Evolutionary conservation across 148 eudicot species (phyloP).

Genomic region (Bassia scoparia): DNA sequence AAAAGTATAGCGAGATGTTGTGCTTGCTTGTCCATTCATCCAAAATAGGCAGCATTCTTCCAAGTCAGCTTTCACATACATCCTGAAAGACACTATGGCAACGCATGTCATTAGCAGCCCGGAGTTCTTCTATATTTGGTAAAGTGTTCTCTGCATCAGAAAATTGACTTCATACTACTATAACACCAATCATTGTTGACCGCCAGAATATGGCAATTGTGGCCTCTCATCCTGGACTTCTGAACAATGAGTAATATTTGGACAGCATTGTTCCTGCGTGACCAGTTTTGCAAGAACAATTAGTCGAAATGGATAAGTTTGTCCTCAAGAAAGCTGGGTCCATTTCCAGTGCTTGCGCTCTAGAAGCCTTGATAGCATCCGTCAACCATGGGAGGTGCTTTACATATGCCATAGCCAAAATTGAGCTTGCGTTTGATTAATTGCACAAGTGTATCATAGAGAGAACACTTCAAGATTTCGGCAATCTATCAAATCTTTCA

Average conservation of each 20-base stretch:
- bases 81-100: constrained; percentile 64
- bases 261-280: constrained; percentile 59
- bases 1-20: constrained; percentile 66
- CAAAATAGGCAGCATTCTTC: constrained; percentile 51
- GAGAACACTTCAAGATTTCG: constrained; percentile 49
- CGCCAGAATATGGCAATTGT: constrained; percentile 69
- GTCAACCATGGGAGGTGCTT: constrained; percentile 60
- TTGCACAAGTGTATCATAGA: constrained; percentile 60
- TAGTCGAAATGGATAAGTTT: constrained; percentile 76
- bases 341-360: constrained; percentile 58
- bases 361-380: constrained; percentile 56
- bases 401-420: constrained; percentile 85
- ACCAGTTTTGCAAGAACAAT: constrained; percentile 87
- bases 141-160: constrained; percentile 65
- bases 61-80: constrained; percentile 78
- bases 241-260: constrained; percentile 44
- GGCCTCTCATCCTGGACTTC: constrained; percentile 24
- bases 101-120: constrained; percentile 68
- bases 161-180: constrained; percentile 55
- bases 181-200: constrained; percentile 93
- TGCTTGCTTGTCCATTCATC: constrained; percentile 61
- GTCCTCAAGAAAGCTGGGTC: constrained; percentile 76
- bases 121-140: constrained; percentile 45
- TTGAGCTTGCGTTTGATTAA: constrained; percentile 82
- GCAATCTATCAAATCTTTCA: constrained; percentile 53